Evolutionary conservation across 176 grass and related monocot genomes (phyloP), one percentile per base, ranked within the genome.

Genomic region (Tillandsia fasciculata): DNA sequence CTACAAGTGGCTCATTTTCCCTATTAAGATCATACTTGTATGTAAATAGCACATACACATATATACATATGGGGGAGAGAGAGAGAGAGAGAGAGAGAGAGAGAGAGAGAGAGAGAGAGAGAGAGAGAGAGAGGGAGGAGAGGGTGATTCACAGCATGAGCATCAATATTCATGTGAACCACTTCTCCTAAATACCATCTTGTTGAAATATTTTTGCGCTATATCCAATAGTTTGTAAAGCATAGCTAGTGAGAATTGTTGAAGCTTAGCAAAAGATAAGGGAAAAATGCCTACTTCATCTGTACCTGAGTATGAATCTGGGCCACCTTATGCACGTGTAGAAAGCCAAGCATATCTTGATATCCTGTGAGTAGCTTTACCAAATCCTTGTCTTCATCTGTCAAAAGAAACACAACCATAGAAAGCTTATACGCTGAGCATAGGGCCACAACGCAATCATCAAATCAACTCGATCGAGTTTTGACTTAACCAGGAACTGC

Each of bases 331-430:
- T 97, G 89, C 48, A 97, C 89, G 69, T 92, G 86, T 59, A 92
- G 78, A 87, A 92, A 82, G 56, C 89, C 94, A 79, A 97, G 66
- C 94, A 97, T 93, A 76, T 93, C 87, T 81, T 93, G 84, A 71
- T 90, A 97, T 65, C 89, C 87, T 0, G 89, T 97, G 14, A 93
- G 84, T 47, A 97, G 82, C 63, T 90, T 90, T 20, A 77, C 82
- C 75, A 90, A 78, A 66, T 93, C 79, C 78, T 92, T 99, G 76
- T 99, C 82, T 80, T 99, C 94, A 82, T 99, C 94, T 99, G 74
- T 74, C 78, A 70, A 68, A 70, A 72, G 27, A 79, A 77, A 78
- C 51, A 28, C 48, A 65, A 66, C 50, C 0, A 1, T 23, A 73
- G 71, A n/a, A n/a, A 68, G 9, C 72, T 47, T 29, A 69, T 68